phyloP scores from a whole-genome alignment of 768 basidiomycete genomes.

The Serpula lacrymans region DNA sequence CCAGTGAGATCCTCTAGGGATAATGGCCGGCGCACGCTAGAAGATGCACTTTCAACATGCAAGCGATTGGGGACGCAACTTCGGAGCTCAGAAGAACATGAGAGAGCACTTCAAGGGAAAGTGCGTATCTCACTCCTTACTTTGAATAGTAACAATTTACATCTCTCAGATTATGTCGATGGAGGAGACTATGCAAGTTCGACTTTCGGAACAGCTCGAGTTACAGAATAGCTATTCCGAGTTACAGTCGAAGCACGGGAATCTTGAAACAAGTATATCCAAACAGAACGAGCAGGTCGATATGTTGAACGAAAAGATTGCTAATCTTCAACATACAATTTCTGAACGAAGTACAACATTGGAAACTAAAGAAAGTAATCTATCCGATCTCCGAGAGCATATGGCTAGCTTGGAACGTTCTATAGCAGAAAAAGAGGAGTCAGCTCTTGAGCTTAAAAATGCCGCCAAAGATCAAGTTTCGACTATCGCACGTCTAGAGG shows the following conservation, averaged over 20 bases:
- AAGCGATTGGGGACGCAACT: neutral
- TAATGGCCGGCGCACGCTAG: no score
- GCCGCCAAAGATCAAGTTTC: constrained; percentile 7
- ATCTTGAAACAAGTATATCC: neutral
- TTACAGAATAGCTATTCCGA: no score
- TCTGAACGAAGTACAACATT: no score
- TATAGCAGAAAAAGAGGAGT: constrained; percentile 21
- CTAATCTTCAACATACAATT: no score
- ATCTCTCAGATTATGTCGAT: no score
- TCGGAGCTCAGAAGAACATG: neutral
- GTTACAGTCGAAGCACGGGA: neutral
- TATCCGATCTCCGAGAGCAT: constrained; percentile 16
- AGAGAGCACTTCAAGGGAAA: neutral
- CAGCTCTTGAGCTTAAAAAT: no score
- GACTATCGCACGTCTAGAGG: constrained; percentile 5
- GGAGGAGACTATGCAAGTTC: no score
- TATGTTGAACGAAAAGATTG: no score
- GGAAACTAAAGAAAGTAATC: constrained; percentile 19
- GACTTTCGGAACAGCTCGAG: no score
- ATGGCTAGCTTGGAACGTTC: constrained; percentile 12
- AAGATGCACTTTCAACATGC: neutral
- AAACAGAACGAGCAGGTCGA: no score
- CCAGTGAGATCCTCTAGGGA: no score
- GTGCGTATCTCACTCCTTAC: neutral
- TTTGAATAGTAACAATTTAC: no score